phyloP scores from a whole-genome alignment of 352 stramenopile genomes.

The Phytophthora cryptogea region DNA sequence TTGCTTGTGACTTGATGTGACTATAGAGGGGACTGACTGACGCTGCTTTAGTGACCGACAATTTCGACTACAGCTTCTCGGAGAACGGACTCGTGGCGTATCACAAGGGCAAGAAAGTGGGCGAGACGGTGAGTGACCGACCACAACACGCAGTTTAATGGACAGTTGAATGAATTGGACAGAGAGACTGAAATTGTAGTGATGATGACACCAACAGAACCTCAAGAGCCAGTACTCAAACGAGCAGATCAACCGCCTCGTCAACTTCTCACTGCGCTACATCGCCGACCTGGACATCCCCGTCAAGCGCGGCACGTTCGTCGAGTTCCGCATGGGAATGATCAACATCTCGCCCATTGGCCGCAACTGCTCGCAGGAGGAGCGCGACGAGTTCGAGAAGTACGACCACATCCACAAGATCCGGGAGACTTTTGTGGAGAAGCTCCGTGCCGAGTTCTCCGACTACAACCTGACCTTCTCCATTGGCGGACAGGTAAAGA shows the following conservation, averaged over 20 bases:
- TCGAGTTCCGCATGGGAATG: conserved; percentile 99
- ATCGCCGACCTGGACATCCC: conserved; percentile 95
- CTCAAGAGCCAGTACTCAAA: conserved; percentile 96
- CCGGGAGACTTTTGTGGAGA: conserved; percentile 95
- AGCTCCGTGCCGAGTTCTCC: conserved; percentile 94
- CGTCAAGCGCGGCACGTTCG: conserved; percentile 98
- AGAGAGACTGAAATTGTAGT: neutral
- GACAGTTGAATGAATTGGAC: neutral
- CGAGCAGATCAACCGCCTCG: conserved; percentile 97
- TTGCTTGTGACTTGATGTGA: neutral
- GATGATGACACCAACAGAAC: conserved; percentile 51
- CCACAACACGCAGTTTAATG: neutral
- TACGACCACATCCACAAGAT: conserved; percentile 95
- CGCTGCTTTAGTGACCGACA: conserved; percentile 73
- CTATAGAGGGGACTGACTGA: neutral
- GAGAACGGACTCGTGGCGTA: conserved; percentile 99
- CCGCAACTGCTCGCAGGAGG: conserved; percentile 97
- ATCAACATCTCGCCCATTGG: conserved; percentile 99
- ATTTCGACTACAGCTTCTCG: conserved; percentile 99
- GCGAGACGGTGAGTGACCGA: conserved; percentile 65
- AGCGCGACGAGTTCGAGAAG: conserved; percentile 98
- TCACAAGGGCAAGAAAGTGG: conserved; percentile 94
- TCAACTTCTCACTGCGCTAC: conserved; percentile 98
- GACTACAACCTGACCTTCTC: conserved; percentile 97
- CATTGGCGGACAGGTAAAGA: conserved; percentile 93